Base-by-base conservation (phyloP, 257 asterid genomes). In the Scutellaria barbata region DNA sequence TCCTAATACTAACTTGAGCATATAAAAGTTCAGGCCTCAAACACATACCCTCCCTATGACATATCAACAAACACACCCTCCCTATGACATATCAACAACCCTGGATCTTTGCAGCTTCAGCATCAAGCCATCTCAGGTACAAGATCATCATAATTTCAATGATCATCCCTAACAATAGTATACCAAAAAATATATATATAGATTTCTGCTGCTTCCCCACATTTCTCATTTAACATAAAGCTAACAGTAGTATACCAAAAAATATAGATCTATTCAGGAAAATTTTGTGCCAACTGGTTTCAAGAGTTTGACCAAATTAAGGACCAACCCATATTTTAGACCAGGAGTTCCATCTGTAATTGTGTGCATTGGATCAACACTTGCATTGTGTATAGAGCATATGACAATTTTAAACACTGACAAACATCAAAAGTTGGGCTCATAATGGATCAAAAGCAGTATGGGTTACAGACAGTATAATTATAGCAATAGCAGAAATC, bases 391-490 rank as follows among this genome's bases (percentile, higher is more conserved):
- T 8, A 14, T 6, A 54, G 30, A 55, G 73, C 51, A 43, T 20
- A 41, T 14, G 53, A 46, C 13, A 40, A 60, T 64, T 56, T 68
- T 25, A 45, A 43, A 35, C 17, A 20, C 59, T 13, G 45, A 35
- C 17, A 35, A 75, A 68, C 46, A 68, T 40, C 64, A 71, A 57
- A 10, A 47, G 66, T 40, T 41, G 63, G 45, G 37, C 58, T 53
- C 68, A 14, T 51, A 22, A 61, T 22, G 62, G 22, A 57, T 37
- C 12, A n/a, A 59, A 6, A 56, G 17, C 10, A 50, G 22, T 18
- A 41, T 10, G 37, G 48, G 30, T 16, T 53, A 62, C 33, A 77
- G 40, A 50, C 52, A 22, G 45, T 22, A 42, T 11, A 16, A 61
- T 20, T 42, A 7, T 5, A 33, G 39, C 59, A 41, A 41, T 33